Percentiles rank a stretch among this genome's conserved stretches.
These are phyloP conservation scores for Vitis labrusca DNA, from an alignment of 164 flowering plant species.

Conservation along the genomic window DNA sequence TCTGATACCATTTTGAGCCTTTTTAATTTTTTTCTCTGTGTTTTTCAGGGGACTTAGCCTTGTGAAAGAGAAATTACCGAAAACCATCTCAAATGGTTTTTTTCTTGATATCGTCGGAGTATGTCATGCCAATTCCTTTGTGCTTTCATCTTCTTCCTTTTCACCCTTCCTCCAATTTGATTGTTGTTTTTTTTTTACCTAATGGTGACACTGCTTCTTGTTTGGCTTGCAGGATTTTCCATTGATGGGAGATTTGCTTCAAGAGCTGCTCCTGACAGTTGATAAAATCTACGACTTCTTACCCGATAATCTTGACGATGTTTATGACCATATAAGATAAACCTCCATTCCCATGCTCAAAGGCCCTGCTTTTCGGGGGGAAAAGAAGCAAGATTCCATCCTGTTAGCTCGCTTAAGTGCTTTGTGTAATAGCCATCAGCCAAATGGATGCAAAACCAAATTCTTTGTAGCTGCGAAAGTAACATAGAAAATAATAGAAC, in stretches of 20 bases:
- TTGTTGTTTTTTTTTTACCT: not conserved
- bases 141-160: not conserved
- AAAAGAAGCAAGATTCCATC: no score
- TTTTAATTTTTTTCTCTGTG: not conserved
- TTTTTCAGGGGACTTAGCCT: constrained; percentile 30
- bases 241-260: constrained; percentile 24
- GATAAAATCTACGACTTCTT: constrained; percentile 17
- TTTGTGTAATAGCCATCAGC: not conserved
- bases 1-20: no score
- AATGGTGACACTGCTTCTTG: not conserved
- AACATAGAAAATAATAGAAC: not conserved
- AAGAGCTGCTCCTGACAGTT: constrained; percentile 25
- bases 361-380: no score
- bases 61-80: constrained; percentile 26
- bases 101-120: constrained; percentile 30
- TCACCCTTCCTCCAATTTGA: not conserved
- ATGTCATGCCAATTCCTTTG: not conserved
- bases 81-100: constrained; percentile 23
- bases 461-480: not conserved
- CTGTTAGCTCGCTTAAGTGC: not conserved
- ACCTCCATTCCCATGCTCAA: no score
- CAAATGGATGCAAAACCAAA: not conserved
- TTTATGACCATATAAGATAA: no score
- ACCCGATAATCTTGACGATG: constrained; percentile 1
- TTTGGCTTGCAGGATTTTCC: constrained; percentile 38